These are phyloP conservation scores for Vitis labrusca DNA, from an alignment of 164 flowering plant genomes.

Conservation along the genomic window DNA sequence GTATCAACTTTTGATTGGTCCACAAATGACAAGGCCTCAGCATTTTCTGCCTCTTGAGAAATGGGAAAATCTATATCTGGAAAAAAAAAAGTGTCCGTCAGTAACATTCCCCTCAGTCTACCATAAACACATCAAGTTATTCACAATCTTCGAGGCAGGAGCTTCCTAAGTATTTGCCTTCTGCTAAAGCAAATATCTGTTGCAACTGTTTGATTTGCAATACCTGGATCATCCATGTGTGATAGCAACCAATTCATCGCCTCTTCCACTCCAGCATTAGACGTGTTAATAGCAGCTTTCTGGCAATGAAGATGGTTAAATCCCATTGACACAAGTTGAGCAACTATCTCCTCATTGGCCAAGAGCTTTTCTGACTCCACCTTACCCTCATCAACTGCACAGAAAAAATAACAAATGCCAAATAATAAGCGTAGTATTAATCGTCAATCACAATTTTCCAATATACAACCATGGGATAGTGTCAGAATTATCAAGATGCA, in stretches of 20 bases:
- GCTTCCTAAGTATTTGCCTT: no score
- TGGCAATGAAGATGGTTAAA: slow-evolving; percentile 77
- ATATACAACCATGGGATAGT: no score
- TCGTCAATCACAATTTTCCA: no score
- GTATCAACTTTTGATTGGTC: slow-evolving; percentile 80
- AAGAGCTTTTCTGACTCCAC: slow-evolving; percentile 37
- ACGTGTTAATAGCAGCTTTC: slow-evolving; percentile 90
- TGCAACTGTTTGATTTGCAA: neutral
- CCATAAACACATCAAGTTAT: neutral
- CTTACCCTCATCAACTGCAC: slow-evolving; percentile 42
- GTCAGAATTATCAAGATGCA: no score
- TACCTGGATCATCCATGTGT: slow-evolving; percentile 99
- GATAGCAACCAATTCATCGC: slow-evolving; percentile 98
- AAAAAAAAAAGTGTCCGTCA: neutral
- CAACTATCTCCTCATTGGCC: slow-evolving; percentile 75
- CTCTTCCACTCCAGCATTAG: slow-evolving; percentile 87
- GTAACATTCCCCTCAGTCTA: neutral
- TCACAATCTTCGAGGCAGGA: no score
- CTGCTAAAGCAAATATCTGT: no score
- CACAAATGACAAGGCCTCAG: slow-evolving; percentile 28
- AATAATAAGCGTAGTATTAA: neutral
- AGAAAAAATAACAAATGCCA: slow-evolving; percentile 4
- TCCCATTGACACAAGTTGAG: slow-evolving; percentile 91
- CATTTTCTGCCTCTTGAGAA: slow-evolving; percentile 34
- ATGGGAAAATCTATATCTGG: slow-evolving; percentile 87